Conservation (phyloP, 139 green algal species). For the Prasinococcaceae sp. region DNA sequence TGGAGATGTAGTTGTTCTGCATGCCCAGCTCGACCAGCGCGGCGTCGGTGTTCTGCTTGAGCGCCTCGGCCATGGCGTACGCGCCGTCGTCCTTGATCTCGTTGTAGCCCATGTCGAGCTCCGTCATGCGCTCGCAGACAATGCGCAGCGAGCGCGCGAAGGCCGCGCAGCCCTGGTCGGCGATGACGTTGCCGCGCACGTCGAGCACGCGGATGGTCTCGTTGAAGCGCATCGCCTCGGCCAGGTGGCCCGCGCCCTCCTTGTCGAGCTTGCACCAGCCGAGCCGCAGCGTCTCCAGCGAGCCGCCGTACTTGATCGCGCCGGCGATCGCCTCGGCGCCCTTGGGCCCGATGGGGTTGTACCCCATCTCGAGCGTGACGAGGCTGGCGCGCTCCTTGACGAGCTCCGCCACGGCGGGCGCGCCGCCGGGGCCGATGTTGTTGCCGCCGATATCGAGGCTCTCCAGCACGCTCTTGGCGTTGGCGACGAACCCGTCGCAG, state of each 20-base stretch:
- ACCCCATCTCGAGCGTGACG: slow-evolving; percentile 65
- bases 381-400: slow-evolving; percentile 39
- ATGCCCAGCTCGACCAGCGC: slow-evolving; percentile 69
- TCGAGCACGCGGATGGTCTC: slow-evolving; percentile 50
- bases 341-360: slow-evolving; percentile 80
- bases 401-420: slow-evolving; percentile 36
- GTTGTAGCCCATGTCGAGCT: slow-evolving; percentile 96
- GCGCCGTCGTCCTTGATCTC: slow-evolving; percentile 97
- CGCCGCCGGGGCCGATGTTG: slow-evolving; percentile 67
- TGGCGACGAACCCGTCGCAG: slow-evolving; percentile 41
- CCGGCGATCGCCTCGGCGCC: slow-evolving; percentile 68
- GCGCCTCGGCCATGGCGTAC: slow-evolving; percentile 75
- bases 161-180: slow-evolving; percentile 34
- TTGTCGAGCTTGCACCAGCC: slow-evolving; percentile 93
- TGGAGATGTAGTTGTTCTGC: slow-evolving; percentile 87
- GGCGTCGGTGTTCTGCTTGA: slow-evolving; percentile 75
- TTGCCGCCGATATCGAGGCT: slow-evolving; percentile 89
- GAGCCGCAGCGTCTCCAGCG: slow-evolving; percentile 52
- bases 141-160: slow-evolving; percentile 34
- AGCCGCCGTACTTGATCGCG: slow-evolving; percentile 79
- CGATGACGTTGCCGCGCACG: slow-evolving; percentile 77
- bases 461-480: slow-evolving; percentile 40
- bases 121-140: slow-evolving; percentile 57
- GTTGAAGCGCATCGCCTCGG: slow-evolving; percentile 35
- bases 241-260: slow-evolving; percentile 24